Base-by-base conservation (phyloP, 352 stramenopile genomes). In the Phytophthora ramorum region DNA sequence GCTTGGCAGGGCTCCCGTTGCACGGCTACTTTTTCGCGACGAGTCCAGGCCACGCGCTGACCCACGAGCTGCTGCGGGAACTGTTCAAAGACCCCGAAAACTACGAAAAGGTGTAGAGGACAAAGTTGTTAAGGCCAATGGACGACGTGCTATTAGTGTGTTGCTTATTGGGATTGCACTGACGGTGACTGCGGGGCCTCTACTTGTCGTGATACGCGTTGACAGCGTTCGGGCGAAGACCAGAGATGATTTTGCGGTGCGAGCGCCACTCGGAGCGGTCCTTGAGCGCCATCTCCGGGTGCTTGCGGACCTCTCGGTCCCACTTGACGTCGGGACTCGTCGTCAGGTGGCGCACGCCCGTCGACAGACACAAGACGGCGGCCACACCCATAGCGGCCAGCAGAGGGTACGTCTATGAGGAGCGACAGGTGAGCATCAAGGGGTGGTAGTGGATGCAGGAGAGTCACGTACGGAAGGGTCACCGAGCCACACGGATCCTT, bases 1-100 rank as follows among this genome's bases (percentile, higher is more conserved):
- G 70, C 0, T 69, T 93, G 5, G 75, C 79, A 0, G 83, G 83
- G 1, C 43, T 82, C 34, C 81, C 85, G 1, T 37, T 93, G 12
- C 79, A 91, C 51, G 82, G 81, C 17, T 86, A 85, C 54, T 93
- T 91, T 51, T 75, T 89, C 40, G 75, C 79, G 7, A 90, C 83
- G 30, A 88, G 78, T 56, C 84, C 84, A 10, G 84, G 84, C 5
- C 84, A 92, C 49, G 78, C 78, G 0, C 56, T 93, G 28, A 93
- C 79, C 2, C 82, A 93, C 43, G 67, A 75, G 1, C 48, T 93
- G 30, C 66, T 93, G 34, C 69, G 73, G 17, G 72, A 78, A 24
- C 61, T 92, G 10, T 79, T 88, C 16, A 68, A 57, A 17, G 73
- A 90, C 44, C 34, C 53, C 17, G 17, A 37, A 20, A 92, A 89